These are phyloP conservation scores for Poa annua DNA, from an alignment of 176 grass and related monocot genomes.

Conservation along the genomic window DNA sequence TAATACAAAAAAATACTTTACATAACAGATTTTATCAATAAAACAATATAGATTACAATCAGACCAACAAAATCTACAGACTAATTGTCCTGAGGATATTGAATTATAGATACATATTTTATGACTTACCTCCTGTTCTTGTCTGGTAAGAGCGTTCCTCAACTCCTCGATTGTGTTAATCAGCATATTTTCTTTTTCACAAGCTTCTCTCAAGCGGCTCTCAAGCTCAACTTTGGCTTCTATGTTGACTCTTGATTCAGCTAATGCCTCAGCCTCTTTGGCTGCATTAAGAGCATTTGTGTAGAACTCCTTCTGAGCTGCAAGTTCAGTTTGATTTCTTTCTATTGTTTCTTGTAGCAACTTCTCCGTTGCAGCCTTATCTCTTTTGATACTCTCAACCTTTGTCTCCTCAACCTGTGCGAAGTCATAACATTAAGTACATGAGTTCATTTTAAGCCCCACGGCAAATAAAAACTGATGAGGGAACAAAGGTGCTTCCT, in stretches of 20 bases:
- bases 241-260: conserved; percentile 90
- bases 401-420: conserved; percentile 94
- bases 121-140: conserved; percentile 90
- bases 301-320: conserved; percentile 98
- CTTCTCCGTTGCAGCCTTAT: conserved; percentile 91
- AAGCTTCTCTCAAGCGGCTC: conserved; percentile 80
- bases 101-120: conserved; percentile 30
- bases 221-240: conserved; percentile 96
- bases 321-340: conserved; percentile 93
- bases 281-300: conserved; percentile 95
- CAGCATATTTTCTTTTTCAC: conserved; percentile 86
- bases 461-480: conserved; percentile 10
- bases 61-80: conserved; percentile 20
- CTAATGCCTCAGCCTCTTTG: conserved; percentile 91
- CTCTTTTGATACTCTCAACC: conserved; percentile 96
- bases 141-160: conserved; percentile 89
- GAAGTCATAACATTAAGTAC: conserved; percentile 47
- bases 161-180: conserved; percentile 98
- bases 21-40: not conserved
- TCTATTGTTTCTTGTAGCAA: conserved; percentile 99
- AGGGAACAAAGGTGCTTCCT: not conserved
- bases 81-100: not conserved
- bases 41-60: not conserved
- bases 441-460: conserved; percentile 12
- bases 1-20: not conserved